A percentile compares a stretch with the other conserved stretches of the same genome.
Conservation (phyloP, 2,329 filamentous ascomycete species). For the Tolypocladium tundrense region DNA sequence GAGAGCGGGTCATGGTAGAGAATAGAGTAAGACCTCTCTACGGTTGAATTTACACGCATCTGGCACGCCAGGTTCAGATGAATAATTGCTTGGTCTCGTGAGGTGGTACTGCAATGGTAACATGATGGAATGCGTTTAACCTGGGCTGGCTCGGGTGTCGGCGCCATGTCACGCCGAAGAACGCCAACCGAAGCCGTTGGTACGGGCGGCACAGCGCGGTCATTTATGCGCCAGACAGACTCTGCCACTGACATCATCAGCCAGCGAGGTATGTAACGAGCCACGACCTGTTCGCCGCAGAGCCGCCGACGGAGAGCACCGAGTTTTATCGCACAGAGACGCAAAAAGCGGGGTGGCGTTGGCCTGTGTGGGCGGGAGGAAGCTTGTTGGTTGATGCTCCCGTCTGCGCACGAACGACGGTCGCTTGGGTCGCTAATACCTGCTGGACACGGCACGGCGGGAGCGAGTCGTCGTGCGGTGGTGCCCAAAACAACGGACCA, state of each 20-base stretch:
- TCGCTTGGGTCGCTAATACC: neutral
- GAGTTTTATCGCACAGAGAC: neutral
- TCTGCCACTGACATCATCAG: neutral
- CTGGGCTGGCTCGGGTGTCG: neutral
- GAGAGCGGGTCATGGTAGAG: neutral
- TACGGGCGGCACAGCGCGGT: neutral
- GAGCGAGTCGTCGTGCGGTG: neutral
- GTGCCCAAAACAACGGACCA: neutral
- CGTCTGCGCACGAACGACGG: neutral
- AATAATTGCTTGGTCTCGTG: neutral
- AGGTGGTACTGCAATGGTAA: too few relatives aligned
- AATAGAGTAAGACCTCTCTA: neutral
- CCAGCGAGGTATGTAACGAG: too few relatives aligned
- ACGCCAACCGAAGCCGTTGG: neutral
- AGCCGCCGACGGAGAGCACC: neutral
- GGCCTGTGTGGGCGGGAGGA: neutral
- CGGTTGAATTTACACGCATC: neutral
- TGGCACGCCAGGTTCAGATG: neutral
- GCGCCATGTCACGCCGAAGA: neutral
- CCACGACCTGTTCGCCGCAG: neutral
- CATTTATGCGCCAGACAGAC: neutral
- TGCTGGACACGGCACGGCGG: neutral
- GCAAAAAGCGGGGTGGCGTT: neutral
- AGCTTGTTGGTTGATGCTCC: neutral
- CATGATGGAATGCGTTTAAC: neutral